Evolutionary conservation across 129 eudicot genomes (phyloP).

Genomic region (Daucus carota): DH1_v3.0 NC_030387.2:24016501-24017000

Average conservation of each 20-base stretch:
- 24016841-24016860: slow-evolving; percentile 92
- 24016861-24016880: slow-evolving; percentile 66
- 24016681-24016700: background rate
- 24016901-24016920: slow-evolving; percentile 64
- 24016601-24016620: slow-evolving; percentile 46
- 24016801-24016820: slow-evolving; percentile 53
- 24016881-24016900: slow-evolving; percentile 68
- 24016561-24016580: slow-evolving; percentile 17
- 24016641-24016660: slow-evolving; percentile 42
- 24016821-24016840: slow-evolving; percentile 69
- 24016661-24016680: background rate
- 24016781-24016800: background rate
- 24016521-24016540: slow-evolving; percentile 81
- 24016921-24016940: slow-evolving; percentile 83
- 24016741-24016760: too few relatives aligned
- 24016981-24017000: slow-evolving; percentile 83
- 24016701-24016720: background rate
- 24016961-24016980: slow-evolving; percentile 40
- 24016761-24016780: too few relatives aligned
- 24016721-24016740: background rate
- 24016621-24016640: slow-evolving; percentile 42
- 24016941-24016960: slow-evolving; percentile 52
- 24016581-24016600: slow-evolving; percentile 31
- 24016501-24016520: slow-evolving; percentile 53
- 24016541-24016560: slow-evolving; percentile 47